Conservation (phyloP, 768 basidiomycete species). For the Macrolepiota dolichaula region DNA sequence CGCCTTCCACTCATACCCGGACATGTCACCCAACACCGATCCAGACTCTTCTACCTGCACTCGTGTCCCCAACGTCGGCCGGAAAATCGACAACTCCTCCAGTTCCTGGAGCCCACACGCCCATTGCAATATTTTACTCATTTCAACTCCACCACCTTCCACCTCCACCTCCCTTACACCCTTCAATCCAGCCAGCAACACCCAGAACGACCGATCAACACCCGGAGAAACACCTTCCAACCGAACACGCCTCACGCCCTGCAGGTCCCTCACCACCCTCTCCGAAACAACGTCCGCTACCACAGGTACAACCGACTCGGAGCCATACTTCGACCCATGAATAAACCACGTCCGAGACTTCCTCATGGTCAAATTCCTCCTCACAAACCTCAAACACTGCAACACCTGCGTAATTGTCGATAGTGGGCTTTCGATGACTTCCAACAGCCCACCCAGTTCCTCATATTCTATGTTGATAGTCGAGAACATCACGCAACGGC, state of each 20-base stretch:
- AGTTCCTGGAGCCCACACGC: slow-evolving; percentile 4
- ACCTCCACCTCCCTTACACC: neutral
- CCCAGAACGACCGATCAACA: neutral
- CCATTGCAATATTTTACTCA: neutral
- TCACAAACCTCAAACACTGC: neutral
- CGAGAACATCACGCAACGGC: neutral
- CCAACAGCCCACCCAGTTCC: neutral
- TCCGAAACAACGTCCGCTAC: neutral
- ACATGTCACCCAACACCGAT: neutral
- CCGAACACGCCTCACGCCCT: neutral
- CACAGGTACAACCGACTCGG: neutral
- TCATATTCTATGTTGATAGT: neutral
- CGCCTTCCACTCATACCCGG: neutral
- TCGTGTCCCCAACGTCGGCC: neutral
- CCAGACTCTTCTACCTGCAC: neutral
- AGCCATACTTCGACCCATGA: neutral
- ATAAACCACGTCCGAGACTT: neutral
- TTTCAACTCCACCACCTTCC: neutral
- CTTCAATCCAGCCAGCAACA: neutral
- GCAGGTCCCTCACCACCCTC: neutral
- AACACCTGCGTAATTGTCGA: neutral
- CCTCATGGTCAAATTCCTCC: neutral
- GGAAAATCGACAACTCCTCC: neutral
- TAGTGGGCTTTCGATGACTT: neutral
- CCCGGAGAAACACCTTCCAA: neutral